Conservation (phyloP, 106 monocot species). For the Acanthochlamys bracteata region DNA sequence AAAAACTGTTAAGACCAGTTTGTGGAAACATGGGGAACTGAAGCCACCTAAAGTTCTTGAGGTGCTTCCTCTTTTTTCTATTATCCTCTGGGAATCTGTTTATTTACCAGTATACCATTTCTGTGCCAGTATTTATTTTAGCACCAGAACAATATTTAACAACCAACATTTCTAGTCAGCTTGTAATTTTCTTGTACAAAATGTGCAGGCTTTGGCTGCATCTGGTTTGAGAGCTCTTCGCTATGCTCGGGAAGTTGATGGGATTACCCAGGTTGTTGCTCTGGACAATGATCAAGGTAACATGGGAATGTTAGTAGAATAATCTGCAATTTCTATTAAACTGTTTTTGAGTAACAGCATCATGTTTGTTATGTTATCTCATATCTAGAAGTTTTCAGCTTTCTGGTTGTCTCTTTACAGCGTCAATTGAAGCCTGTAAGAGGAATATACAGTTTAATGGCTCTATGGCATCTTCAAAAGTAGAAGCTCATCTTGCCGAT, state of each 20-base stretch:
- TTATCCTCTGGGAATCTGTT: neutral
- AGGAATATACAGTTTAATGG: constrained; percentile 64
- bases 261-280: constrained; percentile 64
- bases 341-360: no score
- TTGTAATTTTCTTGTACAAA: neutral
- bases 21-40: constrained; percentile 34
- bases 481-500: constrained; percentile 78
- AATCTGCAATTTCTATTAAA: no score
- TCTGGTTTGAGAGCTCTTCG: constrained; percentile 89
- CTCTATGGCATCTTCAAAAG: constrained; percentile 40
- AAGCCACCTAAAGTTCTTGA: constrained; percentile 71
- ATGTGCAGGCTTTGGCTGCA: constrained; percentile 77
- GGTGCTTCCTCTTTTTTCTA: constrained; percentile 26
- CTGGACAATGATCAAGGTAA: constrained; percentile 88
- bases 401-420: constrained; percentile 17
- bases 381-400: neutral
- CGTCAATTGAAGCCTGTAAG: constrained; percentile 38
- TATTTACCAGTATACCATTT: neutral
- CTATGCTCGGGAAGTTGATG: constrained; percentile 85
- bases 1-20: constrained; percentile 12
- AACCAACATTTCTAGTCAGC: neutral
- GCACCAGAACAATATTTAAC: no score
- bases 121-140: neutral
- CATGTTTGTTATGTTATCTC: neutral
- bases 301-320: neutral